Evolutionary conservation across 768 basidiomycete species (phyloP).

Genomic region (Lentinus brumalis): DNA sequence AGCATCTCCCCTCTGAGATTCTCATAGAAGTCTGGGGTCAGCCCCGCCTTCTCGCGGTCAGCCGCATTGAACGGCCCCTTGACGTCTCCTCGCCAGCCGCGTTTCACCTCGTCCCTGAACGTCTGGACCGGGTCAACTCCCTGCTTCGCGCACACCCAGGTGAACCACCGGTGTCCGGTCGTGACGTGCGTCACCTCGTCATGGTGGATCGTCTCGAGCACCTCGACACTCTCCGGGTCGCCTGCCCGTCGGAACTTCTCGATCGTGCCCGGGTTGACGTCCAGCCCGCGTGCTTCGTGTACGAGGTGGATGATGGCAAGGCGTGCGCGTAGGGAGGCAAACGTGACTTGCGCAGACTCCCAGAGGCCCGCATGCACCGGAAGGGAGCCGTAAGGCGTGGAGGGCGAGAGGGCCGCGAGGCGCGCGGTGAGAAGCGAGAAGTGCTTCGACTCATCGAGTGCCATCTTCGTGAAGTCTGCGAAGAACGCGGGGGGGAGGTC

Average conservation of each 20-base stretch:
- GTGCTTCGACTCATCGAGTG: constrained; percentile 85
- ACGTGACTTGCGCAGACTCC: constrained; percentile 74
- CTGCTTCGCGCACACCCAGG: constrained; percentile 65
- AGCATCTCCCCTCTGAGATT: constrained; percentile 63
- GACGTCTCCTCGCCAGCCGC: constrained; percentile 70
- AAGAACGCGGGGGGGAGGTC: constrained; percentile 75
- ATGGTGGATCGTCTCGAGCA: constrained; percentile 74
- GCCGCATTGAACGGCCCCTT: constrained; percentile 83
- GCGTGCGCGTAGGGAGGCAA: constrained; percentile 64
- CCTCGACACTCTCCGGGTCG: constrained; percentile 64
- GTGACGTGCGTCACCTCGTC: constrained; percentile 86
- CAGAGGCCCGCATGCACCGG: constrained; percentile 79
- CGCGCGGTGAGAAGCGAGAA: constrained; percentile 70
- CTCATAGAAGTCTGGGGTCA: constrained; percentile 74
- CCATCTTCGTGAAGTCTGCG: constrained; percentile 82
- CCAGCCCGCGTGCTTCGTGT: constrained; percentile 81
- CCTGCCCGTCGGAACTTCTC: constrained; percentile 68
- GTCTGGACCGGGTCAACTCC: constrained; percentile 59
- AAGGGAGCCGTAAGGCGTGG: constrained; percentile 68
- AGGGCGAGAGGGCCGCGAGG: constrained; percentile 59
- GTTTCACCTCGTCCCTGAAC: constrained; percentile 71
- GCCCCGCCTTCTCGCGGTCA: constrained; percentile 71
- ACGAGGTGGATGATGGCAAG: constrained; percentile 86
- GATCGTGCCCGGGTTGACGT: constrained; percentile 82
- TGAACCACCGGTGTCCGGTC: constrained; percentile 82